These are phyloP conservation scores for Lachnellula subtilissima DNA, from an alignment of 2,329 filamentous ascomycete species.

Conservation along the genomic window DNA sequence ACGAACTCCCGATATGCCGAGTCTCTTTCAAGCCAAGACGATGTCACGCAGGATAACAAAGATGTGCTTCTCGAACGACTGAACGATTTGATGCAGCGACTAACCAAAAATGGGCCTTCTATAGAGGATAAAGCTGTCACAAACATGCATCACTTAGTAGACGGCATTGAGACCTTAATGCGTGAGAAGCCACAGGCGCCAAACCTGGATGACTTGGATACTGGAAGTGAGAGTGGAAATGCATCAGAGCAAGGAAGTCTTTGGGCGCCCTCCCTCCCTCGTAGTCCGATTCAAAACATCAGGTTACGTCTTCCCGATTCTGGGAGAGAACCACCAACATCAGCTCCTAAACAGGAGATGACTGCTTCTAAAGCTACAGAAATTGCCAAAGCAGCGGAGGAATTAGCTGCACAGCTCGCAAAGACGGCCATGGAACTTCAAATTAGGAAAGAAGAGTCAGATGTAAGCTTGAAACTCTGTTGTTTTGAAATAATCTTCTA, in stretches of 20 bases:
- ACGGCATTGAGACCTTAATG: constrained; percentile 34
- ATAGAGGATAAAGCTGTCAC: constrained; percentile 28
- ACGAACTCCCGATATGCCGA: constrained; percentile 7
- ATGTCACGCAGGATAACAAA: constrained; percentile 28
- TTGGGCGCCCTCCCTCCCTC: constrained; percentile 25
- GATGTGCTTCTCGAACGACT: constrained; percentile 33
- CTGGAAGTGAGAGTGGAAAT: neutral
- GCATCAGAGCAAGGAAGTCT: constrained; percentile 14
- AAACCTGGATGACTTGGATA: neutral
- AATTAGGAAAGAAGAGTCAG: constrained; percentile 54
- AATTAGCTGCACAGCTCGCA: constrained; percentile 47
- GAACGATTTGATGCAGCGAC: constrained; percentile 30
- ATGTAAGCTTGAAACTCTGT: constrained; percentile 37
- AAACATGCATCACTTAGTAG: constrained; percentile 34
- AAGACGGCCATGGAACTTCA: constrained; percentile 47
- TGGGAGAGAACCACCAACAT: neutral
- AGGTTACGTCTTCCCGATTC: constrained; percentile 15
- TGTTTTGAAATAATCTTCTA: neutral
- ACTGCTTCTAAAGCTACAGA: constrained; percentile 32
- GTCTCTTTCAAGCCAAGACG: constrained; percentile 9
- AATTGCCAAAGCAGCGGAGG: constrained; percentile 38
- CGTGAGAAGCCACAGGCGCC: constrained; percentile 6
- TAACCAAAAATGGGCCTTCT: constrained; percentile 24
- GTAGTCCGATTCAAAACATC: constrained; percentile 18
- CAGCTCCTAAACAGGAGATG: constrained; percentile 1